These are phyloP conservation scores for Claviceps spartinae DNA, from an alignment of 2,329 filamentous ascomycete species.

Conservation along the genomic window DNA sequence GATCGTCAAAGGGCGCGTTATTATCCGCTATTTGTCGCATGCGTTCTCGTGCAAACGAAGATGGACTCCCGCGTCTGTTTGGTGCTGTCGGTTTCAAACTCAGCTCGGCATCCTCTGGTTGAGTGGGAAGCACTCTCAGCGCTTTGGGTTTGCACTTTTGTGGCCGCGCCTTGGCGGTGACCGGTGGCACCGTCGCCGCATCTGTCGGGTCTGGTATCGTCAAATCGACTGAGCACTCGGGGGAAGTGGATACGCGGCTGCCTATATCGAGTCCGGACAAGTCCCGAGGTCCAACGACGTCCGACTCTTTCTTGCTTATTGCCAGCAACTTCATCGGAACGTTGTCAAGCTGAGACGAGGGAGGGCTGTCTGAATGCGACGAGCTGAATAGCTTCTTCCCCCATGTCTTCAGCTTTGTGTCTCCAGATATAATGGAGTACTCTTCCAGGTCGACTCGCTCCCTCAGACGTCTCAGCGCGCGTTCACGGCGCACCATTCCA, in stretches of 20 bases:
- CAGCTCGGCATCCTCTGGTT: conserved; percentile 22
- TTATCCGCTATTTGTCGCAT: conserved; percentile 30
- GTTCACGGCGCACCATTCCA: conserved; percentile 71
- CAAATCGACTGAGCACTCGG: conserved; percentile 4
- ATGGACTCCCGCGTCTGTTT: conserved; percentile 26
- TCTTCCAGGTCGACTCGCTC: conserved; percentile 35
- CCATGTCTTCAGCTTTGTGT: conserved; percentile 24
- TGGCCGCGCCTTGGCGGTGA: conserved; percentile 11
- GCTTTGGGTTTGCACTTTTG: conserved; percentile 17
- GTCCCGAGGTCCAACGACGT: conserved; percentile 1
- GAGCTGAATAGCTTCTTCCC: conserved; percentile 20
- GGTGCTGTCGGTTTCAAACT: conserved; percentile 13
- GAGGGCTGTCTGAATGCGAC: conserved; percentile 10
- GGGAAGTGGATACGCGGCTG: background rate
- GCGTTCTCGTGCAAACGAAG: conserved; percentile 28
- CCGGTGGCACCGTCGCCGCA: conserved; percentile 7
- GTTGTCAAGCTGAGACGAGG: conserved; percentile 7
- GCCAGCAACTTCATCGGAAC: conserved; percentile 16
- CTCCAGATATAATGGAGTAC: conserved; percentile 17
- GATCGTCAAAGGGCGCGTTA: conserved; percentile 29
- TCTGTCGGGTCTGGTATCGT: conserved; percentile 7
- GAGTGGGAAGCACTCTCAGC: conserved; percentile 23
- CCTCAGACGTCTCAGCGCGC: conserved; percentile 49
- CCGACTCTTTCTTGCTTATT: background rate
- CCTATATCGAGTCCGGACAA: background rate